Evolutionary conservation across 2,329 filamentous ascomycete species (phyloP), one percentile per base, ranked within the genome.

Genomic region (Ustulina deusta): DNA sequence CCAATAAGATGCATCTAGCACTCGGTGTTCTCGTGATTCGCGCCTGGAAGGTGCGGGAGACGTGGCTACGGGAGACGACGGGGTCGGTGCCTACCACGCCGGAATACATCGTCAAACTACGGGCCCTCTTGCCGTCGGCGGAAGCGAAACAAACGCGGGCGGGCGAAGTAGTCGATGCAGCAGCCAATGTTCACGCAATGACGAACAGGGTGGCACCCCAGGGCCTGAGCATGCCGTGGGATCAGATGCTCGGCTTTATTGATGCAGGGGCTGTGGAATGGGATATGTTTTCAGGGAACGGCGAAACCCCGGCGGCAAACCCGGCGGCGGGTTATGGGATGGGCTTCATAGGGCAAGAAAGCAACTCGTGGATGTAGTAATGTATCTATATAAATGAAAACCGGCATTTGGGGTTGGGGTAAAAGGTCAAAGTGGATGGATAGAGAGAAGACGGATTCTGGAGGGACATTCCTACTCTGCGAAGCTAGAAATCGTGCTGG

Each of bases 31-130:
- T 84, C 49, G 79, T 84, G 3, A 78, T 88, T 65, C 83, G 83
- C 70, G 86, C 84, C 0, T 89, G 87, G 87, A 81, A 78, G 66
- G 78, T 76, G n/a, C 82, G 86, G 11, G 84, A 86, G 71, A 78
- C 79, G 36, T 76, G 80, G 0, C 75, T 85, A 15, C 69, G 72
- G 2, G 75, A 80, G 49, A 64, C 72, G 42, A 74, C 73, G 4
- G 83, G 84, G 0, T 73, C 76, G 20, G 59, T 73, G 0, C 78
- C 84, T 15, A 77, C 83, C 17, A 79, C 78, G 17, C 86, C 86
- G 0, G 71, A 71, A 3, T 88, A 81, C 54, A 81, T 89, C 42
- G 72, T 76, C 20, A 83, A 79, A 44, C 78, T 89, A 11, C 82
- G 81, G 48, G 75, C 79, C 1, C 71, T 80, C 22, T 74, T 87